Conservation (phyloP, 805 yeast genomes). For the Candida quercuum region DNA sequence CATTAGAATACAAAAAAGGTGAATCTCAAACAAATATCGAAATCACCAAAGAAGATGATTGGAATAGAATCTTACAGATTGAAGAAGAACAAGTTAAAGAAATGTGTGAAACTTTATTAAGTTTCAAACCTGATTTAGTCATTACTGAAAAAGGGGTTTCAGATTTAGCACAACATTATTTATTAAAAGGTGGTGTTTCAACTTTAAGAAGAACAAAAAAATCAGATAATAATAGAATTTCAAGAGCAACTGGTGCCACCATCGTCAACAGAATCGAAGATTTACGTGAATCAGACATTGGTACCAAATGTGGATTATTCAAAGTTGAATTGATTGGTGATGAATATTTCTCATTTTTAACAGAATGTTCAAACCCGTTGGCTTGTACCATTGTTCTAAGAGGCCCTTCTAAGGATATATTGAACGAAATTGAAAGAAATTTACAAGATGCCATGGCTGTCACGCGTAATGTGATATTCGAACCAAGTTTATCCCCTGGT, state of each 20-base stretch:
- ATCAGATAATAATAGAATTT: conserved; percentile 92
- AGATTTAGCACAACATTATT: conserved; percentile 94
- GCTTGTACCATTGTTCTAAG: conserved; percentile 92
- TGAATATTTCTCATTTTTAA: conserved; percentile 87
- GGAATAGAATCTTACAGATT: conserved; percentile 91
- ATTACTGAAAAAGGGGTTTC: conserved; percentile 98
- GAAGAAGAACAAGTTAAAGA: conserved; percentile 95
- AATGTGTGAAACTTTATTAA: conserved; percentile 79
- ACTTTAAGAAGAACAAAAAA: conserved; percentile 92
- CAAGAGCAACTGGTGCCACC: conserved; percentile 97
- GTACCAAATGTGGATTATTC: conserved; percentile 84
- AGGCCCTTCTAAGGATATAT: conserved; percentile 95
- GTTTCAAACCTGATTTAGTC: conserved; percentile 87
- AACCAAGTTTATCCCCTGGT: conserved; percentile 94
- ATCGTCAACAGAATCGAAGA: conserved; percentile 95
- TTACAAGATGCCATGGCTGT: conserved; percentile 99
- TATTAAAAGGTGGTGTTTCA: conserved; percentile 88
- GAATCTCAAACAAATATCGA: conserved; percentile 98
- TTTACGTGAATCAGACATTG: conserved; percentile 84
- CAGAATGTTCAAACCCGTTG: conserved; percentile 75
- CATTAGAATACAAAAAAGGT: conserved; percentile 97
- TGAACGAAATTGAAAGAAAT: conserved; percentile 94
- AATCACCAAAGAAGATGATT: conserved; percentile 92
- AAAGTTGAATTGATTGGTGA: conserved; percentile 95
- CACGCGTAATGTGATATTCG: conserved; percentile 88